Evolutionary conservation across 2,329 filamentous ascomycete genomes (phyloP).

Genomic region (Aureobasidium melanogenum): DNA sequence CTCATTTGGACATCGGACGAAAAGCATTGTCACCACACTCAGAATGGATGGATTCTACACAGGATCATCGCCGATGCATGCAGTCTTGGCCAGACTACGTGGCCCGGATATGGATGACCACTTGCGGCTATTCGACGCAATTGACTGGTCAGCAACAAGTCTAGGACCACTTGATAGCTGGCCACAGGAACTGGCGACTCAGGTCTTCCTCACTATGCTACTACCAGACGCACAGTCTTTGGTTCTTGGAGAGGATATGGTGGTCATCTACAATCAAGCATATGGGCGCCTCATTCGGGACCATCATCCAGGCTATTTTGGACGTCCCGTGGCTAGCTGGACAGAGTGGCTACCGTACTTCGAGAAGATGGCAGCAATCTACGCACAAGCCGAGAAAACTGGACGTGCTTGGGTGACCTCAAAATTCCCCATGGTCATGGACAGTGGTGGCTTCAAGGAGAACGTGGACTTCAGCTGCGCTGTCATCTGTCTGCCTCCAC

Average conservation of each 20-base stretch:
- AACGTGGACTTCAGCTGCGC: not conserved
- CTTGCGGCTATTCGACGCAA: not conserved
- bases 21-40: not conserved
- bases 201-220: slow-evolving; percentile 12
- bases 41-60: not conserved
- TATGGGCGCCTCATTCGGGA: slow-evolving; percentile 6
- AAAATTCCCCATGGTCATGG: not conserved
- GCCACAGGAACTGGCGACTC: slow-evolving; percentile 23
- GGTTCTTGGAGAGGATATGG: slow-evolving; percentile 5
- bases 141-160: slow-evolving; percentile 40
- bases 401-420: not conserved
- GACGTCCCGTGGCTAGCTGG: not conserved
- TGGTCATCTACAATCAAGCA: slow-evolving; percentile 13
- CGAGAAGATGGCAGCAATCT: not conserved
- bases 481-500: slow-evolving; percentile 1
- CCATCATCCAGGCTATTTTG: not conserved
- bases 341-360: not conserved
- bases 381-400: not conserved
- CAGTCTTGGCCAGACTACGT: not conserved
- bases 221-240: slow-evolving; percentile 11
- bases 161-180: slow-evolving; percentile 41
- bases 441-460: not conserved
- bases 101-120: not conserved
- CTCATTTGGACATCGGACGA: not conserved
- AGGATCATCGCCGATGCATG: not conserved